Conservation (phyloP, 2,329 filamentous ascomycete genomes). For the Elsinoe necatrix region DNA sequence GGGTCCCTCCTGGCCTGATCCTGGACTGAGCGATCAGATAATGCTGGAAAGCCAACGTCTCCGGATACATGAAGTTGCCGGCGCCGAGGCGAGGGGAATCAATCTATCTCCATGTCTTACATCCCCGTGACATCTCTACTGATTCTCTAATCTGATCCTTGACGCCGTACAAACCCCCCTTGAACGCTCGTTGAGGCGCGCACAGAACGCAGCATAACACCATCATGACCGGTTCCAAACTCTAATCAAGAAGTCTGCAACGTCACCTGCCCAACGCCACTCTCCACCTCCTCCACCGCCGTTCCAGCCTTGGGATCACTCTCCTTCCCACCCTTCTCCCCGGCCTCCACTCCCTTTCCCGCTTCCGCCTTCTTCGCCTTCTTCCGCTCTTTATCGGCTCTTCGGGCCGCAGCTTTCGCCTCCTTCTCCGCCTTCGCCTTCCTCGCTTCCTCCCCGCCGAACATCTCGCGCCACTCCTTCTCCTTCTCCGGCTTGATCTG, state of each 20-base stretch:
- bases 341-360: constrained; percentile 66
- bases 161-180: neutral
- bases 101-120: too few species aligned
- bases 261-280: constrained; percentile 38
- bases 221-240: too few species aligned
- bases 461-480: constrained; percentile 72
- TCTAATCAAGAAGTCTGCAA: constrained; percentile 31
- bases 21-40: too few species aligned
- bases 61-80: too few species aligned
- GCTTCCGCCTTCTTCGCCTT: constrained; percentile 54
- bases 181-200: constrained; percentile 13
- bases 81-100: too few species aligned
- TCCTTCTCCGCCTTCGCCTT: constrained; percentile 65
- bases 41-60: too few species aligned
- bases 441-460: constrained; percentile 57
- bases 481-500: constrained; percentile 74
- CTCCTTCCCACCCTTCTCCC: constrained; percentile 59
- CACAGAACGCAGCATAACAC: neutral
- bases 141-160: neutral
- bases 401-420: constrained; percentile 46
- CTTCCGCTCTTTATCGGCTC: constrained; percentile 54
- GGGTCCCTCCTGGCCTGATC: too few species aligned
- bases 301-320: constrained; percentile 30
- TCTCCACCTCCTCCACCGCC: constrained; percentile 37
- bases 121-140: neutral